Evolutionary conservation across 2,329 filamentous ascomycete genomes (phyloP).

Genomic region (Gaeumannomyces sp.): DNA sequence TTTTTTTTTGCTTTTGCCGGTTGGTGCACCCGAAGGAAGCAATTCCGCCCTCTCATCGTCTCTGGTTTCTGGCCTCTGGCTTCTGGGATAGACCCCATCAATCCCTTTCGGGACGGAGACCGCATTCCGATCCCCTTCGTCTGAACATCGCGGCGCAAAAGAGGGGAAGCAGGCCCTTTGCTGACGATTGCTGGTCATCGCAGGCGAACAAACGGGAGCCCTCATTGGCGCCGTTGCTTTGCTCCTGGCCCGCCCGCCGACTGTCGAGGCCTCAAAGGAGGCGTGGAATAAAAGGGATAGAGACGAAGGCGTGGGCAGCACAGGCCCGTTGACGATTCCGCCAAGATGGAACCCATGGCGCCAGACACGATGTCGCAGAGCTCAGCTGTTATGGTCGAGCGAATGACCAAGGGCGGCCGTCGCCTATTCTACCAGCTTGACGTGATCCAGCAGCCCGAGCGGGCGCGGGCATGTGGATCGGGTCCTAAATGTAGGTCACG

Average conservation of each 20-base stretch:
- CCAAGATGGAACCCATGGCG: not conserved
- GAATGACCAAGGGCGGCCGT: constrained; percentile 68
- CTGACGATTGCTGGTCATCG: not conserved
- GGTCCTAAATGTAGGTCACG: constrained; percentile 80
- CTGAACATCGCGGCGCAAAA: not conserved
- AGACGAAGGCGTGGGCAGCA: too few relatives aligned
- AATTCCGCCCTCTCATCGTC: not conserved
- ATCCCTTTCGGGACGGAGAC: not conserved
- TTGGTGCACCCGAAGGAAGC: constrained; percentile 5
- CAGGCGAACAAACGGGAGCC: not conserved
- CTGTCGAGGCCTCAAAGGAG: not conserved
- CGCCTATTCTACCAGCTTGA: constrained; percentile 74
- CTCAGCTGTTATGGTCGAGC: constrained; percentile 27
- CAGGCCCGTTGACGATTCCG: not conserved
- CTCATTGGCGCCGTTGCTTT: not conserved
- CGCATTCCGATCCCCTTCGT: not conserved
- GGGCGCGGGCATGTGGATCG: constrained; percentile 88
- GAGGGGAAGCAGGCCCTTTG: not conserved
- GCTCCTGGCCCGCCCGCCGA: not conserved
- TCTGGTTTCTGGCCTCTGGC: not conserved
- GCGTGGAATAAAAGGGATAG: not conserved
- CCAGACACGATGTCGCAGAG: constrained; percentile 9
- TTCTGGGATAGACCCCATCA: not conserved
- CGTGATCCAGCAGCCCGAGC: constrained; percentile 90
- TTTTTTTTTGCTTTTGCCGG: not conserved